Percentiles rank a stretch among this genome's conserved stretches.
Conservation (phyloP, 1,139 yeast species). For the Trichomonascaceae sp. region DNA sequence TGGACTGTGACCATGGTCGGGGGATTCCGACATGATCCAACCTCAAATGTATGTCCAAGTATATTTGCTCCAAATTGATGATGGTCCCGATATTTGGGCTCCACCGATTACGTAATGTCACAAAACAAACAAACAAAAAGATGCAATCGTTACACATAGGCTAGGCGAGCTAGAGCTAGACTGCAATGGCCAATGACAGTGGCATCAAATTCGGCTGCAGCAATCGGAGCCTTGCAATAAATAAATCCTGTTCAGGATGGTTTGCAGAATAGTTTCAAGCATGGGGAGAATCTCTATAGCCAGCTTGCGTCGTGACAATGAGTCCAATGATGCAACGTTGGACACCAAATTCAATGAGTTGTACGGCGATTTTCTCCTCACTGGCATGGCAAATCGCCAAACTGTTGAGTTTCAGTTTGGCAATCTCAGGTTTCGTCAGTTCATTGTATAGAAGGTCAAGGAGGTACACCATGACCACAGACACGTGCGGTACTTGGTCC, state of each 20-base stretch:
- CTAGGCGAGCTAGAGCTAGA: no score
- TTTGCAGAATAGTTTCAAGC: constrained; percentile 2
- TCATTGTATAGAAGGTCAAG: neutral
- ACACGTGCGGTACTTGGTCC: neutral
- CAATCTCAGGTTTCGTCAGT: neutral
- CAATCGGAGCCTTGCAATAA: constrained; percentile 4
- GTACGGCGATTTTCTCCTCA: neutral
- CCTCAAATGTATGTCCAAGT: no score
- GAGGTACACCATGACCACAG: neutral
- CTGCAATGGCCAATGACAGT: no score
- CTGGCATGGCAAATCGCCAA: neutral
- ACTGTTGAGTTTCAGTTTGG: neutral
- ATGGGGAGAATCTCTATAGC: constrained; percentile 4
- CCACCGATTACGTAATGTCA: no score
- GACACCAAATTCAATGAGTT: constrained; percentile 1
- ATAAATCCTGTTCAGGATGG: constrained; percentile 2
- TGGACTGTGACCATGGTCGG: no score
- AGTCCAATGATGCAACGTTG: constrained; percentile 1
- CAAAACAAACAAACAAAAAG: no score
- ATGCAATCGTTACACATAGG: no score
- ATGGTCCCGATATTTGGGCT: no score
- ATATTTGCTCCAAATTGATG: no score
- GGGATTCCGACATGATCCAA: no score
- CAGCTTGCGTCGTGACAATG: neutral
- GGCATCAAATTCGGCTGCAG: constrained; percentile 3